Evolutionary conservation across 2,329 filamentous ascomycete species (phyloP), one percentile per base, ranked within the genome.

Genomic region (Emmonsiellopsis sp.): DNA sequence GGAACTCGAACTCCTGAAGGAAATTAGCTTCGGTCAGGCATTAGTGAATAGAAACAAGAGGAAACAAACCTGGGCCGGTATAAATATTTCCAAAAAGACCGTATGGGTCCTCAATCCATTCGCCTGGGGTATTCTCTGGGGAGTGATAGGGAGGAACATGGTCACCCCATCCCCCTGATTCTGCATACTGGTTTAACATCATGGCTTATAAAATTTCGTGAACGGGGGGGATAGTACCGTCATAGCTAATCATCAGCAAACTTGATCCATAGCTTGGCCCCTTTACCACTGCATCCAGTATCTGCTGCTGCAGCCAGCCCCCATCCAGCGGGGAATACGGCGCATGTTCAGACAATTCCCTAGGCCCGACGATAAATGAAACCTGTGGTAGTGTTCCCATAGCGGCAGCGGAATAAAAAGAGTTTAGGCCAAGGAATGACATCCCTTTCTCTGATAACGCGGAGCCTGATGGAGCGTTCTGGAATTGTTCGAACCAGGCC

Each of bases 131-230:
- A 31, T 72, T 74, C 4, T 68, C 62, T 8, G 76, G 74, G 0
- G 77, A 71, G 52, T 77, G 72, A 57, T 74, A 76, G 0, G 77
- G 78, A n/a, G 69, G 65, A 2, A 81, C 77, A 54, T 80, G 76
- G 54, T 81, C 78, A 10, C 77, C 77, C 64, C 71, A 80, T 32
- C 78, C 78, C 44, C 78, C 78, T 2, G 75, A 75, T 62, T 82
- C 76, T 69, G 63, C 58, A 32, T 9, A 14, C 8, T 31, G 31
- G 33, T 34, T 49, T 17, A 49, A 17, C 17, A 39, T 32, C 7
- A 40, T 40, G 45, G 21, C 40, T 17, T 14, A 47, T 37, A 11
- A 11, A n/a, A 5, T 31, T 40, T 32, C 14, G 5, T 7, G 11
- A 11, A 17, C n/a, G 3, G 11, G 5, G 13, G 5, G 13, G 5